These are phyloP conservation scores for Plasmodium malariae DNA, from an alignment of 169 alveolate species.

Conservation along the genomic window DNA sequence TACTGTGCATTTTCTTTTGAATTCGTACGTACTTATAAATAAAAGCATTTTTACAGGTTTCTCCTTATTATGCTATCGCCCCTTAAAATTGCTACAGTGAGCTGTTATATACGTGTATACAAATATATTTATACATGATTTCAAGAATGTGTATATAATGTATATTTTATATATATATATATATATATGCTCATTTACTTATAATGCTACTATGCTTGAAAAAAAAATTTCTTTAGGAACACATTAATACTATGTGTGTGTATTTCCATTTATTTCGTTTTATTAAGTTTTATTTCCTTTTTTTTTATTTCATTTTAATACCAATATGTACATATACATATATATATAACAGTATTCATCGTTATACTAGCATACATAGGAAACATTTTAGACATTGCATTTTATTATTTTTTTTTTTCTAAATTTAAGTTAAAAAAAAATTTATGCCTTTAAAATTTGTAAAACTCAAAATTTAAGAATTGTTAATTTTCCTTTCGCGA, in stretches of 20 bases:
- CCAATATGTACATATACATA: not conserved
- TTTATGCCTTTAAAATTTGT: not conserved
- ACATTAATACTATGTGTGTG: not conserved
- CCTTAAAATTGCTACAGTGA: too few relatives aligned
- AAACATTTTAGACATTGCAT: constrained; percentile 37
- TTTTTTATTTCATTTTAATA: not conserved
- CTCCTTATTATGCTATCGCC: too few relatives aligned
- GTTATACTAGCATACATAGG: constrained; percentile 1
- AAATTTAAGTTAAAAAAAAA: not conserved
- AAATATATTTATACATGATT: too few relatives aligned
- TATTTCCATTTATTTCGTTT: not conserved
- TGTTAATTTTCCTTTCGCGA: constrained; percentile 9
- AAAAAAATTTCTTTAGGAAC: not conserved
- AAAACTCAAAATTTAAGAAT: not conserved
- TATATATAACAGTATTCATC: not conserved
- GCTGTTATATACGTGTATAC: too few relatives aligned
- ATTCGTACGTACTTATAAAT: too few relatives aligned
- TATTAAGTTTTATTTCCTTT: constrained; percentile 1
- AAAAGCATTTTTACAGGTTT: too few relatives aligned
- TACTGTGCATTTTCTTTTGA: too few relatives aligned
- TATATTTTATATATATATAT: not conserved
- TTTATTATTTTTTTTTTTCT: constrained; percentile 5
- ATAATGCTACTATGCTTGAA: not conserved
- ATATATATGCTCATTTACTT: not conserved
- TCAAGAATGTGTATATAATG: too few relatives aligned